Evolutionary conservation across 1,139 yeast genomes (phyloP).

Genomic region (Geotrichum aggregatum): DNA sequence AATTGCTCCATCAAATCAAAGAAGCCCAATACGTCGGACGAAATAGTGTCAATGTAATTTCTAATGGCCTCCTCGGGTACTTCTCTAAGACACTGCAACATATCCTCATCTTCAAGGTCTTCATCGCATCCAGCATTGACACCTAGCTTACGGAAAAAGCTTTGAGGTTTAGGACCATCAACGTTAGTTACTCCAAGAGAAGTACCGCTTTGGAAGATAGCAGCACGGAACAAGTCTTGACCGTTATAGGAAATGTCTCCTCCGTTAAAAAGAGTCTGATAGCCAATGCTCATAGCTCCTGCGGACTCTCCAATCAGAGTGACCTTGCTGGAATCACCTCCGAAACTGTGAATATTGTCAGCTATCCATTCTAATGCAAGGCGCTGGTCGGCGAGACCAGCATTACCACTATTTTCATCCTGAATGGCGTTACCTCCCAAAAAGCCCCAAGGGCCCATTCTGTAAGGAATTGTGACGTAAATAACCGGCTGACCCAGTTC

Average conservation of each 20-base stretch:
- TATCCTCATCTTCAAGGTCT: slow-evolving; percentile 15
- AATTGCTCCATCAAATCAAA: slow-evolving; percentile 21
- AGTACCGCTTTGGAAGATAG: slow-evolving; percentile 27
- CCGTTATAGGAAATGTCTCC: slow-evolving; percentile 25
- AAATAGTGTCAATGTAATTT: slow-evolving; percentile 17
- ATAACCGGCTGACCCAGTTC: slow-evolving; percentile 25
- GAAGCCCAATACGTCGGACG: slow-evolving; percentile 16
- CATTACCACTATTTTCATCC: slow-evolving; percentile 28
- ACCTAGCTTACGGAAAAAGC: slow-evolving; percentile 22
- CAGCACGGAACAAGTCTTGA: slow-evolving; percentile 32
- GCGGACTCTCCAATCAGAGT: slow-evolving; percentile 42
- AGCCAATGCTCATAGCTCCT: slow-evolving; percentile 38
- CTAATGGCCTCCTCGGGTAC: slow-evolving; percentile 19
- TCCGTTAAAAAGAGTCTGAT: slow-evolving; percentile 31
- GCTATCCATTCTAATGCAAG: slow-evolving; percentile 41
- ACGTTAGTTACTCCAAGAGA: slow-evolving; percentile 18
- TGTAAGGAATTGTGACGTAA: slow-evolving; percentile 29
- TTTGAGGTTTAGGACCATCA: slow-evolving; percentile 22
- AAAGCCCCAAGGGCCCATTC: slow-evolving; percentile 36
- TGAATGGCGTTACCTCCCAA: slow-evolving; percentile 29
- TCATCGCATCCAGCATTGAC: slow-evolving; percentile 21
- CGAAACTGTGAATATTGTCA: slow-evolving; percentile 38
- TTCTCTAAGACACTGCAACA: slow-evolving; percentile 24
- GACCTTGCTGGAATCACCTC: slow-evolving; percentile 40
- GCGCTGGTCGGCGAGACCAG: slow-evolving; percentile 39